A percentile compares a stretch with the other conserved stretches of the same genome.
These are phyloP conservation scores for Beauveria sp. DNA, from an alignment of 2,329 filamentous ascomycete genomes.

Conservation along the genomic window DNA sequence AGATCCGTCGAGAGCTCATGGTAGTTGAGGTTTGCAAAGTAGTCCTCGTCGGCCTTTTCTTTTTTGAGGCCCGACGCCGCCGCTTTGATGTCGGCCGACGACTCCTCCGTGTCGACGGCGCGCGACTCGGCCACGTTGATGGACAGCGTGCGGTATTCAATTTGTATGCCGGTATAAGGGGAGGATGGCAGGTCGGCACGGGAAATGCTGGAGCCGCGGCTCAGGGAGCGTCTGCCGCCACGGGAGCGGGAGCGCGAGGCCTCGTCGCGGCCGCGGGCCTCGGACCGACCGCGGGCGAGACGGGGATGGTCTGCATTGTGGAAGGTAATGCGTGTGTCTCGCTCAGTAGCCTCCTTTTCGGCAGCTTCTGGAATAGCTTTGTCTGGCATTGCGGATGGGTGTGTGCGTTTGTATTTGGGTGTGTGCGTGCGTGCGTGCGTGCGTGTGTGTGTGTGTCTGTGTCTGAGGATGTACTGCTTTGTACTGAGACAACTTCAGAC, in stretches of 20 bases:
- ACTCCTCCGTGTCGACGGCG: conserved; percentile 18
- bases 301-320: conserved; percentile 17
- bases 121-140: conserved; percentile 33
- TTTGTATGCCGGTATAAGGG: conserved; percentile 29
- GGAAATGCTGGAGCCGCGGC: conserved; percentile 16
- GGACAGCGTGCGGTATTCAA: conserved; percentile 34
- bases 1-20: conserved; percentile 28
- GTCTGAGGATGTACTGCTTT: background rate
- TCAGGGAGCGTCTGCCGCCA: conserved; percentile 15
- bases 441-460: background rate
- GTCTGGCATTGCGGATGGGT: conserved; percentile 14
- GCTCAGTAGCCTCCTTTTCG: conserved; percentile 18
- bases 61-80: background rate
- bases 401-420: background rate
- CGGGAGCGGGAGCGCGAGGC: conserved; percentile 17
- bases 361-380: conserved; percentile 15
- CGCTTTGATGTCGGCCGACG: conserved; percentile 17
- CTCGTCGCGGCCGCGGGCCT: conserved; percentile 3
- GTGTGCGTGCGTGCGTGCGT: background rate
- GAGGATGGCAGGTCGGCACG: conserved; percentile 22
- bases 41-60: conserved; percentile 33
- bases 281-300: conserved; percentile 13
- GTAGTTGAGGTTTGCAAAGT: conserved; percentile 33
- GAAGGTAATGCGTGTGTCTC: conserved; percentile 20
- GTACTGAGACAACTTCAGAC: background rate